These are phyloP conservation scores for Arachnomyces sp. DNA, from an alignment of 2,329 filamentous ascomycete genomes.

Conservation along the genomic window DNA sequence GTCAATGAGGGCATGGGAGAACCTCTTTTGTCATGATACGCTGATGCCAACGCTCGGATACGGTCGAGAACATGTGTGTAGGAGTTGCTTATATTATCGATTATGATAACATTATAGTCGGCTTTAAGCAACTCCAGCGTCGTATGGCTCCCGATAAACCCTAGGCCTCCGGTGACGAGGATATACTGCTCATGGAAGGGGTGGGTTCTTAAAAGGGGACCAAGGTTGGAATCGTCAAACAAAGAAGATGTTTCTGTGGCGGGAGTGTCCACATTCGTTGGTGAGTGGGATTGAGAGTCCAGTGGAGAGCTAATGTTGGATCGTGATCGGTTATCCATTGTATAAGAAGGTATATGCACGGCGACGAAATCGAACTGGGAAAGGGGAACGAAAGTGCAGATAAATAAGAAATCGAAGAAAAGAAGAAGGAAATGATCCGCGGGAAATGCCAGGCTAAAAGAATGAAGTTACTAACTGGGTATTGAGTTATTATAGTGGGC, in stretches of 20 bases:
- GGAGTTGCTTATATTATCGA: conserved; percentile 36
- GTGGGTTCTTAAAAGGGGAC: conserved; percentile 35
- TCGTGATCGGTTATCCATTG: conserved; percentile 23
- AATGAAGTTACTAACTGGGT: too few relatives aligned
- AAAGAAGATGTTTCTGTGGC: conserved; percentile 38
- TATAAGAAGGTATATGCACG: conserved; percentile 7
- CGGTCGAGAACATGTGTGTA: conserved; percentile 29
- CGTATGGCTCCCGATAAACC: conserved; percentile 38
- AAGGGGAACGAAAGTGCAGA: conserved; percentile 7
- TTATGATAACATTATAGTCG: conserved; percentile 34
- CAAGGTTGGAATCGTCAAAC: conserved; percentile 36
- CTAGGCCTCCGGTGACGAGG: conserved; percentile 35
- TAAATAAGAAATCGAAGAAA: background rate
- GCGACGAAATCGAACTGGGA: conserved; percentile 4
- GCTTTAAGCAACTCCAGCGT: conserved; percentile 35
- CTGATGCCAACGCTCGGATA: conserved; percentile 25
- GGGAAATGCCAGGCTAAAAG: too few relatives aligned
- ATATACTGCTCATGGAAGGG: conserved; percentile 34
- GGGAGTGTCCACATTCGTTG: conserved; percentile 32
- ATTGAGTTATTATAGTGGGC: background rate
- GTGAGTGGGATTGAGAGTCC: conserved; percentile 20
- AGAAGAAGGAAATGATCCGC: too few relatives aligned
- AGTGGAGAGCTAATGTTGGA: conserved; percentile 25
- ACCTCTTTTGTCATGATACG: conserved; percentile 31
- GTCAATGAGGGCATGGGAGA: conserved; percentile 38